Evolutionary conservation across 1,284 basidiomycete genomes (phyloP).

Genomic region (Coniferiporia sulphurascens): DNA sequence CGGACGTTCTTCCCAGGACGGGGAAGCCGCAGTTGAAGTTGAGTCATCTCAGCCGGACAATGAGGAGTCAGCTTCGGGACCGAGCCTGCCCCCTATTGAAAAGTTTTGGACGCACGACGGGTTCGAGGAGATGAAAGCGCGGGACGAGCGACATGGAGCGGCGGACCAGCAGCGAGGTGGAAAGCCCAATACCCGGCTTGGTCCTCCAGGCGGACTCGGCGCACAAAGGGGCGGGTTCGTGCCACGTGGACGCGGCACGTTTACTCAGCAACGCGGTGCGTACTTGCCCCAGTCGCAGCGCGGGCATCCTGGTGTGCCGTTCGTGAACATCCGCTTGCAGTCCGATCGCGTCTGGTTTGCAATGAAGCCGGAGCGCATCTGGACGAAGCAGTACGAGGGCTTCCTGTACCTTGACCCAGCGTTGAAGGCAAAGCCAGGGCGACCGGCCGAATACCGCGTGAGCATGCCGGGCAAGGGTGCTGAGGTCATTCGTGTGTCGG

Average conservation of each 20-base stretch:
- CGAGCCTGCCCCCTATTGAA: conserved; percentile 53
- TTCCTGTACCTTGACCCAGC: conserved; percentile 61
- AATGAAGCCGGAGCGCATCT: conserved; percentile 71
- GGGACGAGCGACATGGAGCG: conserved; percentile 54
- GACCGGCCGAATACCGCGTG: conserved; percentile 50
- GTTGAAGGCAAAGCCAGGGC: conserved; percentile 51
- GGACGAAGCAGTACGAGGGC: conserved; percentile 74
- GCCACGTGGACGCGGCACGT: conserved; percentile 35
- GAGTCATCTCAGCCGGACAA: conserved; percentile 16
- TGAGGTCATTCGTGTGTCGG: conserved; percentile 24
- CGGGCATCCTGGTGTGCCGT: conserved; percentile 21
- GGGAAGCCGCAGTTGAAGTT: conserved; percentile 20
- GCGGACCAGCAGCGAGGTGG: conserved; percentile 25
- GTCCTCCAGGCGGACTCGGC: conserved; percentile 25
- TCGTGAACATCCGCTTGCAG: conserved; percentile 27
- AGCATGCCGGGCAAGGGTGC: conserved; percentile 47
- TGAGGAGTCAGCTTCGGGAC: conserved; percentile 19
- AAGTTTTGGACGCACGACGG: conserved; percentile 76
- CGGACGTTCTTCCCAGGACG: conserved; percentile 11
- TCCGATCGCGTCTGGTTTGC: conserved; percentile 55
- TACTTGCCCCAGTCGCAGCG: conserved; percentile 29
- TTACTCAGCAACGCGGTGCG: conserved; percentile 40
- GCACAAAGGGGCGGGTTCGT: conserved; percentile 30
- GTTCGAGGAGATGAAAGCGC: conserved; percentile 75
- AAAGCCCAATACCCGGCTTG: conserved; percentile 24